These are phyloP conservation scores for Leccinum griseonigrum DNA, from an alignment of 1,284 basidiomycete genomes.

Conservation along the genomic window DNA sequence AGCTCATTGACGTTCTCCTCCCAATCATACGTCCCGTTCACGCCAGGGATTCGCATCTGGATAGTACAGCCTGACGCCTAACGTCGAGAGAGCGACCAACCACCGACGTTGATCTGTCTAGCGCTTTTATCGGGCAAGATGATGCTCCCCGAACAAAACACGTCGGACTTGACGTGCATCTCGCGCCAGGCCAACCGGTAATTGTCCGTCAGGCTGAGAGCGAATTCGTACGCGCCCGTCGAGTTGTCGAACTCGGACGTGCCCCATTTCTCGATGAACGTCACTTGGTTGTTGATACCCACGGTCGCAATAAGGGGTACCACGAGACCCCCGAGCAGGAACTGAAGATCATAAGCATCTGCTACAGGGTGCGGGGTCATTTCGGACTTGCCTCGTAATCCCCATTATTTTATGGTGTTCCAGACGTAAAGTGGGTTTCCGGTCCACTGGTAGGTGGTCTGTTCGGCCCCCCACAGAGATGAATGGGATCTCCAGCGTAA, in stretches of 20 bases:
- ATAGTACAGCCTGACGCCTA: slow-evolving; percentile 59
- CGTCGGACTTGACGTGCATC: slow-evolving; percentile 72
- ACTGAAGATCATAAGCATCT: slow-evolving; percentile 36
- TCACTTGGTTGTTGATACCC: slow-evolving; percentile 74
- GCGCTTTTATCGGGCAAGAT: slow-evolving; percentile 70
- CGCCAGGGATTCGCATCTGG: slow-evolving; percentile 46
- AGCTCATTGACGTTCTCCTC: slow-evolving; percentile 46
- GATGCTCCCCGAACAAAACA: slow-evolving; percentile 73
- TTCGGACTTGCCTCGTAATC: slow-evolving; percentile 54
- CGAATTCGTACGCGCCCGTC: slow-evolving; percentile 76
- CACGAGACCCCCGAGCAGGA: slow-evolving; percentile 60
- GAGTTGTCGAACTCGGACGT: slow-evolving; percentile 55
- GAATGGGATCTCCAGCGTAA: slow-evolving; percentile 65
- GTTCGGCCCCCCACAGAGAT: slow-evolving; percentile 58
- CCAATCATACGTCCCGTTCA: slow-evolving; percentile 57
- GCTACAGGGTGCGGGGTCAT: background rate
- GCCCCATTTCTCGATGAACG: slow-evolving; percentile 67
- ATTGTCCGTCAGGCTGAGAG: slow-evolving; percentile 53
- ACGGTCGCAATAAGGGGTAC: slow-evolving; percentile 71
- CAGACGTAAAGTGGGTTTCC: slow-evolving; percentile 53
- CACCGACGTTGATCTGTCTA: slow-evolving; percentile 68
- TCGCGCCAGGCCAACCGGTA: slow-evolving; percentile 61
- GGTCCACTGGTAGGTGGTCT: slow-evolving; percentile 60
- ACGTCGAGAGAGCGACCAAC: slow-evolving; percentile 67
- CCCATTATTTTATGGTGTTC: slow-evolving; percentile 64